Conservation (phyloP, 2,329 filamentous ascomycete species). For the Fusarium kyushuense region DNA sequence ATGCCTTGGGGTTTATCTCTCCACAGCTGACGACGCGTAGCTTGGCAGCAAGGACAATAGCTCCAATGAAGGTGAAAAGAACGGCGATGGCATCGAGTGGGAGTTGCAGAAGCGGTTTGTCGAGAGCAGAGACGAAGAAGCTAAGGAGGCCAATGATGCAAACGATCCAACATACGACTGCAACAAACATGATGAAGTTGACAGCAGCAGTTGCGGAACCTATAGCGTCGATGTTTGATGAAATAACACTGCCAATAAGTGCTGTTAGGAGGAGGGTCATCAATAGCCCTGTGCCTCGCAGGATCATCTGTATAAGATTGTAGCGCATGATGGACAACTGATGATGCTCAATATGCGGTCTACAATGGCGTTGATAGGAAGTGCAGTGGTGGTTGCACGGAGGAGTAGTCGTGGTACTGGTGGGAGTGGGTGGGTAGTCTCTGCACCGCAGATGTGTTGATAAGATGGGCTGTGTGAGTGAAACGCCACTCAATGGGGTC, state of each 20-base stretch:
- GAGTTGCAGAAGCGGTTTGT: slow-evolving; percentile 65
- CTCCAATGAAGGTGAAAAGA: slow-evolving; percentile 78
- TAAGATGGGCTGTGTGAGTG: background rate
- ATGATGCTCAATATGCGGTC: slow-evolving; percentile 19
- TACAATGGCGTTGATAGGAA: slow-evolving; percentile 10
- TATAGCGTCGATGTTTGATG: slow-evolving; percentile 60
- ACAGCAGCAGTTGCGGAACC: slow-evolving; percentile 60
- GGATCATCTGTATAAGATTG: slow-evolving; percentile 58
- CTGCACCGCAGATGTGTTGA: slow-evolving; percentile 1
- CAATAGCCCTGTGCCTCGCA: slow-evolving; percentile 64
- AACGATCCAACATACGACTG: slow-evolving; percentile 73
- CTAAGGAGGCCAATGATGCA: slow-evolving; percentile 72
- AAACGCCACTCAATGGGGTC: background rate
- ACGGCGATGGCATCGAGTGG: slow-evolving; percentile 69
- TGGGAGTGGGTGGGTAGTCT: background rate
- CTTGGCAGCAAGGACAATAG: slow-evolving; percentile 77
- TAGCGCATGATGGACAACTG: slow-evolving; percentile 48
- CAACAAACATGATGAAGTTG: slow-evolving; percentile 78
- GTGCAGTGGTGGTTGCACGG: background rate
- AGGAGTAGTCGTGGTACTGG: slow-evolving; percentile 8
- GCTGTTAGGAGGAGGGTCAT: slow-evolving; percentile 66
- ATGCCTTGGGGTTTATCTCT: slow-evolving; percentile 56
- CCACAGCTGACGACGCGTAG: slow-evolving; percentile 77
- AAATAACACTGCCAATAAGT: slow-evolving; percentile 70
- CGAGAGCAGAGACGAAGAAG: slow-evolving; percentile 64